phyloP scores from a whole-genome alignment of 2,329 filamentous ascomycete species.

The Talaromyces sp. region DNA sequence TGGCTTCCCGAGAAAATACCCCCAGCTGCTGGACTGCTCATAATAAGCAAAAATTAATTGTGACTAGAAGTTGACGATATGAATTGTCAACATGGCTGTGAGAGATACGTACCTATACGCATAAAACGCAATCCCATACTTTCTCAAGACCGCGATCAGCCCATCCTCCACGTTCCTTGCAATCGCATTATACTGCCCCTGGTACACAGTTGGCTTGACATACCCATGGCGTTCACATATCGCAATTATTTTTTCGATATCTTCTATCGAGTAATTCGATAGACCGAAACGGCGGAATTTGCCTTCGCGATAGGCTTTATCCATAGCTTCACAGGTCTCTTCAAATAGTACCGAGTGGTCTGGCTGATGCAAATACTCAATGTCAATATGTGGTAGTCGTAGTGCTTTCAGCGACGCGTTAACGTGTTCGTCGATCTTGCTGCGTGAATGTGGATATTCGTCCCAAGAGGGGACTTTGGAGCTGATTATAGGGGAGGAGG shows the following conservation, averaged over 20 bases:
- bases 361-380: not conserved
- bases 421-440: not conserved
- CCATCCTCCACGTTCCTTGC: not conserved
- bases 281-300: constrained; percentile 2
- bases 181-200: constrained; percentile 5
- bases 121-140: constrained; percentile 1
- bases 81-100: too few relatives aligned
- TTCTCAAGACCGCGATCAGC: not conserved
- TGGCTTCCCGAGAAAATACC: constrained; percentile 1
- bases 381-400: not conserved
- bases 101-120: not conserved
- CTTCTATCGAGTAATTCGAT: not conserved
- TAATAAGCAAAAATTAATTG: not conserved
- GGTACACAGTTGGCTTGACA: constrained; percentile 1
- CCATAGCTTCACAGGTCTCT: not conserved
- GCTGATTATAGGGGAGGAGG: not conserved
- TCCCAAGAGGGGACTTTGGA: not conserved
- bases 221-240: not conserved
- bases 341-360: not conserved
- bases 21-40: not conserved
- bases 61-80: not conserved
- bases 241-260: not conserved
- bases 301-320: not conserved
- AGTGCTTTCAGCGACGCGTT: not conserved
- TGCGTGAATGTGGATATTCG: not conserved